Base-by-base conservation (phyloP, 768 basidiomycete genomes). In the Amylocystis lapponica region DNA sequence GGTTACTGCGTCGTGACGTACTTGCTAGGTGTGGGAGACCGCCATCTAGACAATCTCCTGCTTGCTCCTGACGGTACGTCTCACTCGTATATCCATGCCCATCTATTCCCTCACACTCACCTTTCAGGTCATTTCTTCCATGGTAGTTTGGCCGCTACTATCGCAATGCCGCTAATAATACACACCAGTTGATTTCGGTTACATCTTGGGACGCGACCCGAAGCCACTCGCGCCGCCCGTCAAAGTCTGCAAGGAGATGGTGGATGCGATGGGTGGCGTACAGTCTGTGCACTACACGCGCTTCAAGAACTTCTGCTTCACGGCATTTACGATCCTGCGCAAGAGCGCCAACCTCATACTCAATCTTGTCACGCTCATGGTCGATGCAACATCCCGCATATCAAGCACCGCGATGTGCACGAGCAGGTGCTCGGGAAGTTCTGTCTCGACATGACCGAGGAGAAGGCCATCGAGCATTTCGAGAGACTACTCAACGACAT, bases 231-330 rank as follows among this genome's bases (percentile, higher is more conserved):
- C 96, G 2, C 96, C 96, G 5, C 89, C 93, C 11, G 94, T 98
- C 52, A 99, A 99, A 62, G 88, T 99, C 30, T 97, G 94, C 66
- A 94, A 95, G 58, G 96, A 98, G 60, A 99, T 98, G 96, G 91
- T 98, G 0, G 96, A 99, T 60, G 95, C 89, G 10, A 95, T 99
- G 93, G 96, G 96, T n/a, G 95, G 96, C 10, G 83, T 89, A 1
- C 80, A 87, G 56, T 95, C 93, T 5, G 78, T 86, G n/a, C 95
- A 98, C 61, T 97, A 97, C 63, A 78, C 83, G 20, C 84, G 94
- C 23, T 99, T 99, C 80, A 93, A 97, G 65, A 86, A 81, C 53
- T 86, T 93, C 51, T 96, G 91, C 62, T 95, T 94, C 64, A 98
- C 95, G n/a, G 96, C 92, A 1, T 98, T 98, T 66, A 88, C 86